These are phyloP conservation scores for Usnea hakonensis DNA, from an alignment of 495 filamentous ascomycete species.

Conservation along the genomic window DNA sequence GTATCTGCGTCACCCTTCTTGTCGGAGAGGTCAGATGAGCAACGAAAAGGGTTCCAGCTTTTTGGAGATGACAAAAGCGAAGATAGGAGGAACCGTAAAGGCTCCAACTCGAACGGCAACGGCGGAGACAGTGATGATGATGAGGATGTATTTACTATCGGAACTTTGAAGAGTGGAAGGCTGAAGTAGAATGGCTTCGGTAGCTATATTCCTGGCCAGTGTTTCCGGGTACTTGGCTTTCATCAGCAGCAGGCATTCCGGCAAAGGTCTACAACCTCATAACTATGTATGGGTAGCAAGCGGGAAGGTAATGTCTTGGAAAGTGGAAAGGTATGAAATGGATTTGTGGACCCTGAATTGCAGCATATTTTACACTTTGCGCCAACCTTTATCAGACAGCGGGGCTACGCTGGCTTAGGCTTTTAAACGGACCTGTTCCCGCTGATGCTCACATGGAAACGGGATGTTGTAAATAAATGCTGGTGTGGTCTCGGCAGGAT, in stretches of 20 bases:
- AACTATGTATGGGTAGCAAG: neutral
- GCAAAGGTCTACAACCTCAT: neutral
- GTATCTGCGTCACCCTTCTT: constrained; percentile 42
- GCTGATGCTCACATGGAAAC: neutral
- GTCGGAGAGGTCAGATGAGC: constrained; percentile 36
- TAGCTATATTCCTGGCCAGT: neutral
- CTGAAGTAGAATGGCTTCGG: neutral
- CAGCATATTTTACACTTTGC: neutral
- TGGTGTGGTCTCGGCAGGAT: neutral
- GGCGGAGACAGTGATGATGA: constrained; percentile 33
- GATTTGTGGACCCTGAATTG: neutral
- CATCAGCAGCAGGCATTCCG: neutral
- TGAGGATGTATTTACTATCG: constrained; percentile 37
- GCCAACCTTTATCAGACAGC: neutral
- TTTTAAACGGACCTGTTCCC: neutral
- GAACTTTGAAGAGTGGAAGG: constrained; percentile 15
- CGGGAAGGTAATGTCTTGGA: neutral
- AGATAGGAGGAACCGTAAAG: neutral
- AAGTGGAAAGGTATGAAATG: no score
- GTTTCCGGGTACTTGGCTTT: neutral
- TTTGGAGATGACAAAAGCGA: constrained; percentile 30
- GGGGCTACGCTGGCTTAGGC: neutral
- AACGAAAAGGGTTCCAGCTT: constrained; percentile 32
- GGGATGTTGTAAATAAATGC: neutral
- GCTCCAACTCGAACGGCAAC: neutral